A percentile compares a stretch with the other conserved stretches of the same genome.
These are phyloP conservation scores for Cercophora newfieldiana DNA, from an alignment of 495 filamentous ascomycete species.

Conservation along the genomic window DNA sequence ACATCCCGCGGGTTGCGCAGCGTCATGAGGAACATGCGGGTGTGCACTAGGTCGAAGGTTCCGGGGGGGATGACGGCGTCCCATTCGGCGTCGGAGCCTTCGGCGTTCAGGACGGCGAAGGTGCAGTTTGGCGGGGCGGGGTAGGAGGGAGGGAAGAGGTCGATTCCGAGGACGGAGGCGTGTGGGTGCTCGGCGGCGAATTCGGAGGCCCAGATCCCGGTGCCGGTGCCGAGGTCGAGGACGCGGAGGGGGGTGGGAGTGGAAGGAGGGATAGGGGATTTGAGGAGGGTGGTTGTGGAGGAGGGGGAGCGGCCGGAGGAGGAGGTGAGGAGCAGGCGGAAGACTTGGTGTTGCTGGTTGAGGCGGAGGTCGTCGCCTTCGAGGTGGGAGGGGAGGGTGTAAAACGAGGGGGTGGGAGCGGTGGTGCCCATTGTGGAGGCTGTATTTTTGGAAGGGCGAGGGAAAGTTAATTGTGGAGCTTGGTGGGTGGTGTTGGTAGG, in stretches of 20 bases:
- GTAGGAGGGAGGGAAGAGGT: slow-evolving; percentile 58
- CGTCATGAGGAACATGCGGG: slow-evolving; percentile 54
- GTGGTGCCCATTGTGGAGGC: background rate
- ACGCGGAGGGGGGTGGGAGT: background rate
- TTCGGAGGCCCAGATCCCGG: slow-evolving; percentile 25
- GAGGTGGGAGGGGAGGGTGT: slow-evolving; percentile 16
- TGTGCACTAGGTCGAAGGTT: slow-evolving; percentile 65
- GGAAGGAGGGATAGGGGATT: background rate
- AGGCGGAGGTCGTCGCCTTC: slow-evolving; percentile 11
- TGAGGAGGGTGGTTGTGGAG: slow-evolving; percentile 8
- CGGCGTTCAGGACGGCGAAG: slow-evolving; percentile 57
- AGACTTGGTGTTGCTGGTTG: slow-evolving; percentile 15
- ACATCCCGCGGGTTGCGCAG: slow-evolving; percentile 55
- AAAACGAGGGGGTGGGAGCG: background rate
- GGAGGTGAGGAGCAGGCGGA: slow-evolving; percentile 11
- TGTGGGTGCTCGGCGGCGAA: slow-evolving; percentile 50
- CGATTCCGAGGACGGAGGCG: slow-evolving; percentile 58
- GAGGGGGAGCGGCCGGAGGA: background rate
- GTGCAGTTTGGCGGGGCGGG: slow-evolving; percentile 48
- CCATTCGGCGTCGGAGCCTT: slow-evolving; percentile 19
- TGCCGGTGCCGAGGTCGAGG: slow-evolving; percentile 29
- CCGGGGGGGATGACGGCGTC: slow-evolving; percentile 50
- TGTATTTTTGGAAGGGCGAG: no score
- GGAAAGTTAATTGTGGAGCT: background rate
- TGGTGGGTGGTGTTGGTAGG: background rate